These are phyloP conservation scores for Pachysolen tannophilus DNA, from an alignment of 805 yeast genomes.

Conservation along the genomic window DNA sequence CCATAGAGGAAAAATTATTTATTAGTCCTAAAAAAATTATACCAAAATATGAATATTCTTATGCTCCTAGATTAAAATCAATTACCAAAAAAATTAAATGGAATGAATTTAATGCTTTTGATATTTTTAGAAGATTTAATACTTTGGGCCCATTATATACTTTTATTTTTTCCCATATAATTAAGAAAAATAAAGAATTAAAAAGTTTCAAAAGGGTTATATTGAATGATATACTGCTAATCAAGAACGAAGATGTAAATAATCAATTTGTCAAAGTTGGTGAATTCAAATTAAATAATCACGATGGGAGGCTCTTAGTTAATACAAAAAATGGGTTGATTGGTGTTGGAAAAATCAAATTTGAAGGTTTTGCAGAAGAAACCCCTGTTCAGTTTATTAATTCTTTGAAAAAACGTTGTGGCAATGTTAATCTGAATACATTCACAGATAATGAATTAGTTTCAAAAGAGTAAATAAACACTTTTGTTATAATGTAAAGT, in stretches of 20 bases:
- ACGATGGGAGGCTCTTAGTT: slow-evolving; percentile 24
- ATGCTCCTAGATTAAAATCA: slow-evolving; percentile 50
- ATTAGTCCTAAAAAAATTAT: slow-evolving; percentile 13
- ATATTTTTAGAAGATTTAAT: slow-evolving; percentile 33
- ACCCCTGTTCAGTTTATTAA: slow-evolving; percentile 33
- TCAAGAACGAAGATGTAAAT: slow-evolving; percentile 1
- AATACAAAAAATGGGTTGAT: slow-evolving; percentile 38
- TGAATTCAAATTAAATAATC: slow-evolving; percentile 19
- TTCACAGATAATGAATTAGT: neutral
- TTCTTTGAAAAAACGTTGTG: slow-evolving; percentile 39
- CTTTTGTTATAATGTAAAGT: neutral
- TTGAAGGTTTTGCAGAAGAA: slow-evolving; percentile 49
- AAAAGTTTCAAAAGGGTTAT: slow-evolving; percentile 32
- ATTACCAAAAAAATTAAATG: slow-evolving; percentile 39
- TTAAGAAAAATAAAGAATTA: slow-evolving; percentile 14
- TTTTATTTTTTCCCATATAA: slow-evolving; percentile 26
- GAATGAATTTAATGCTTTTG: slow-evolving; percentile 26
- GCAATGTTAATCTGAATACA: slow-evolving; percentile 16
- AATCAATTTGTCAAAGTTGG: slow-evolving; percentile 20
- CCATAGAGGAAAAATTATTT: slow-evolving; percentile 28
- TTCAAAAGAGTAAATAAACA: neutral
- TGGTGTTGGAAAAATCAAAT: slow-evolving; percentile 29
- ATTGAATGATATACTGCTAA: slow-evolving; percentile 28
- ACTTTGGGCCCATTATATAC: slow-evolving; percentile 54
- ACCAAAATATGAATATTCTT: slow-evolving; percentile 30